Evolutionary conservation across 352 stramenopile genomes (phyloP), one percentile per base, ranked within the genome.

Genomic region (Globisporangium yorkense): DNA sequence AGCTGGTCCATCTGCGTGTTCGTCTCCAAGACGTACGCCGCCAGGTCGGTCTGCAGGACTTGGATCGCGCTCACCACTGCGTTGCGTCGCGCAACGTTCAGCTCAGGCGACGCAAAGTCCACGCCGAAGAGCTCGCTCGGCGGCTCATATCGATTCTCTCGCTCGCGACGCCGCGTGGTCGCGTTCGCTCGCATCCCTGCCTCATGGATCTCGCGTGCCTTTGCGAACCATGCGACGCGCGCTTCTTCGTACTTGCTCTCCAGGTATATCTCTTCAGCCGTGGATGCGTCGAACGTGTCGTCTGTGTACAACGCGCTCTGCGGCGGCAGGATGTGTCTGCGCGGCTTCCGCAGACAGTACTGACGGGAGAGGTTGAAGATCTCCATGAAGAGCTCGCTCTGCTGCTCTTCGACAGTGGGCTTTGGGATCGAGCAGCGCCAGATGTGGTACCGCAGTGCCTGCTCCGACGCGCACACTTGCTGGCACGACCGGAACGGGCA

Each of bases 361-460:
- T 92, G 81, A 2, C 71, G 65, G 29, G 84, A 93, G 0, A 89
- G 61, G 54, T 82, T 63, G 37, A 89, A 88, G 8, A 89, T 87
- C 45, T 88, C 71, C 61, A 92, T 82, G 57, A 90, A 92, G 1
- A 88, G 61, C 31, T 70, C 67, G 46, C 75, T 89, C 20, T 72
- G 60, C 3, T 70, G 61, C 59, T 93, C 84, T 37, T 89, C 78
- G 0, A 47, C 27, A 5, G 77, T 88, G 16, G 78, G 71, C 20
- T 73, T 77, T 5, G 74, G 68, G 29, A 88, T 67, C 16, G 81
- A 77, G 45, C 72, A 87, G 31, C 80, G 75, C 75, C 77, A 88
- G 7, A 93, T 76, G 37, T 93, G 84, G 46, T 92, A 93, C 2
- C 81, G 79, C 2, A 93, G 66, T 0, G 80, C 72, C n/a, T 63